Conservation (phyloP, 768 basidiomycete species). For the Termitomyces sp. region DNA sequence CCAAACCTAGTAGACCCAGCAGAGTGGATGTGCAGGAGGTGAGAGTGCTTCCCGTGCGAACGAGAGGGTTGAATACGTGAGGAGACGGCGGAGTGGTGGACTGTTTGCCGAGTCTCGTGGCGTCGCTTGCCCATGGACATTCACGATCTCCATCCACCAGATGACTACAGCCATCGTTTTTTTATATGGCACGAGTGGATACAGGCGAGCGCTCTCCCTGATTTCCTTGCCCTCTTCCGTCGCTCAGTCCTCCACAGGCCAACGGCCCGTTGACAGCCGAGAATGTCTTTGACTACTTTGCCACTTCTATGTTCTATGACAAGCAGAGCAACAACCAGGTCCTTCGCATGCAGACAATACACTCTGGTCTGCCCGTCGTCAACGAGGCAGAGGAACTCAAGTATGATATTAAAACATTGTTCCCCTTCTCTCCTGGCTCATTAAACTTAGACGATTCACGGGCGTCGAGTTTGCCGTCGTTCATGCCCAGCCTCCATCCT, state of each 20-base stretch:
- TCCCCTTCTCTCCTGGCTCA: slow-evolving; percentile 3
- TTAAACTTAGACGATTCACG: slow-evolving; percentile 58
- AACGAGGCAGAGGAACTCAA: slow-evolving; percentile 87
- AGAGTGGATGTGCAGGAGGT: slow-evolving; percentile 6
- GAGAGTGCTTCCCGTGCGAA: slow-evolving; percentile 28
- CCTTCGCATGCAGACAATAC: slow-evolving; percentile 90
- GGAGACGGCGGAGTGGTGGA: background rate
- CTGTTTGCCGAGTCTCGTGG: slow-evolving; percentile 6
- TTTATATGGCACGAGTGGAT: slow-evolving; percentile 94
- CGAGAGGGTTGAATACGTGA: background rate
- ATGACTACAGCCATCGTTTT: slow-evolving; percentile 79
- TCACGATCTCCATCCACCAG: slow-evolving; percentile 71
- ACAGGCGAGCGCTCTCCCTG: slow-evolving; percentile 44
- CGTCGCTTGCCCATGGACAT: slow-evolving; percentile 32
- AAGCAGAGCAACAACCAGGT: slow-evolving; percentile 92
- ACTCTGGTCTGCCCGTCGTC: slow-evolving; percentile 69
- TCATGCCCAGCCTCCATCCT: slow-evolving; percentile 71
- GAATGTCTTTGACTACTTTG: slow-evolving; percentile 88
- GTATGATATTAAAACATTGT: slow-evolving; percentile 35
- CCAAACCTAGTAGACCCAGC: slow-evolving; percentile 25
- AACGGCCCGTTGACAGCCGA: slow-evolving; percentile 73
- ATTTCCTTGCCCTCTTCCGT: background rate
- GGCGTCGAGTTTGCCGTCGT: slow-evolving; percentile 87
- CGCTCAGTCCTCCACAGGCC: slow-evolving; percentile 38
- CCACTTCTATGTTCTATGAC: slow-evolving; percentile 90